These are phyloP conservation scores for Raffaelea ambrosiae DNA, from an alignment of 2,329 filamentous ascomycete genomes.

Conservation along the genomic window DNA sequence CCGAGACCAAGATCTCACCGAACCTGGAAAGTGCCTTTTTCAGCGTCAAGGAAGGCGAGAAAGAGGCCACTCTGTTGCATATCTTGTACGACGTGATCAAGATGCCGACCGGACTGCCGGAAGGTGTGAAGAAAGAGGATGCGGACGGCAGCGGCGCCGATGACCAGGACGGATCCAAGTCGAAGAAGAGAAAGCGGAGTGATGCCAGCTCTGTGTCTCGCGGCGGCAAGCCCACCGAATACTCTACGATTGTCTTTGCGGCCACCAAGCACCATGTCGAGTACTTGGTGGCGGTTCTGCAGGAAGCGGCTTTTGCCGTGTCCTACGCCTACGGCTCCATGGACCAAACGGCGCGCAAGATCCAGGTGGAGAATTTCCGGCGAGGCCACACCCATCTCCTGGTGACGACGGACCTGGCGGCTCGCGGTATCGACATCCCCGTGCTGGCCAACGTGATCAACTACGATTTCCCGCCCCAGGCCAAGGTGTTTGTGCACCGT, in stretches of 20 bases:
- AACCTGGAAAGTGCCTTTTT: slow-evolving; percentile 96
- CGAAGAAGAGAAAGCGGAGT: slow-evolving; percentile 67
- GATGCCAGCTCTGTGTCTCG: slow-evolving; percentile 38
- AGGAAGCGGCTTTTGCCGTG: slow-evolving; percentile 72
- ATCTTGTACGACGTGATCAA: slow-evolving; percentile 88
- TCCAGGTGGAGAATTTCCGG: slow-evolving; percentile 86
- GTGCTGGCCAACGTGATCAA: slow-evolving; percentile 96
- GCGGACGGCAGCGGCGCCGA: slow-evolving; percentile 5
- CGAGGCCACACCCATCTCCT: slow-evolving; percentile 78
- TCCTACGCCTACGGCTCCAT: slow-evolving; percentile 93
- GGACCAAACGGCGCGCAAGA: slow-evolving; percentile 86
- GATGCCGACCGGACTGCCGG: slow-evolving; percentile 64
- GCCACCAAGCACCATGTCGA: slow-evolving; percentile 98
- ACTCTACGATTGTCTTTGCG: slow-evolving; percentile 91
- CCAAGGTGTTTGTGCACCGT: slow-evolving; percentile 93
- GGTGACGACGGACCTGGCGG: slow-evolving; percentile 93
- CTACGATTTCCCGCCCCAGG: slow-evolving; percentile 94
- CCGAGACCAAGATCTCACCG: slow-evolving; percentile 91
- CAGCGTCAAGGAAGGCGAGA: slow-evolving; percentile 82
- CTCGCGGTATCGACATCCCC: slow-evolving; percentile 95
- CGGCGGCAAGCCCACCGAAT: slow-evolving; percentile 67
- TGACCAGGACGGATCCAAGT: slow-evolving; percentile 10
- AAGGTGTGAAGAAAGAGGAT: slow-evolving; percentile 34
- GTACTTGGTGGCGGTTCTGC: slow-evolving; percentile 77
- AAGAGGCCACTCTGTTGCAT: slow-evolving; percentile 85